Conservation (phyloP, 2,329 filamentous ascomycete species). For the Colletotrichum sidae region DNA sequence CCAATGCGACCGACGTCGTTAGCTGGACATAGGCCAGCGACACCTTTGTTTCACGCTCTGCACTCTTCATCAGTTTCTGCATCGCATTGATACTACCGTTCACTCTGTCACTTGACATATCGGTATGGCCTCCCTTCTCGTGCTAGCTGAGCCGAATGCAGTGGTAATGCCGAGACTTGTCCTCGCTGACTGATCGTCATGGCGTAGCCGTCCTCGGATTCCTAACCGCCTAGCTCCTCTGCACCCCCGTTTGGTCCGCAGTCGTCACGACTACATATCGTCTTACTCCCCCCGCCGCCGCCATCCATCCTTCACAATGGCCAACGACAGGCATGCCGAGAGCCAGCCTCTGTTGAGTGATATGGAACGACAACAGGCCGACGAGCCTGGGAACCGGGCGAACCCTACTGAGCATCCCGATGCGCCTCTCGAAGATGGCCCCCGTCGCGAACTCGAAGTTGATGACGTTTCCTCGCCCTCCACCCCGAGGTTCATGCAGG, state of each 20-base stretch:
- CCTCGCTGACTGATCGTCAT: constrained; percentile 37
- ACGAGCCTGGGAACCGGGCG: constrained; percentile 36
- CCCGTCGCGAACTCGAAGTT: constrained; percentile 59
- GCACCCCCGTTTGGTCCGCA: constrained; percentile 29
- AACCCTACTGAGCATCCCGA: constrained; percentile 51
- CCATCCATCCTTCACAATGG: constrained; percentile 42
- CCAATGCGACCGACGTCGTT: constrained; percentile 27
- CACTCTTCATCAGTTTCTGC: constrained; percentile 31
- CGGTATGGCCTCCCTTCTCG: constrained; percentile 25
- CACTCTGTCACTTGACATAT: constrained; percentile 10
- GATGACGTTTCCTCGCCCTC: constrained; percentile 56
- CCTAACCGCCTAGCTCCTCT: constrained; percentile 28
- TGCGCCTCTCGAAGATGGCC: constrained; percentile 52
- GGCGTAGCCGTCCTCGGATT: constrained; percentile 36
- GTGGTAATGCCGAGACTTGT: constrained; percentile 33
- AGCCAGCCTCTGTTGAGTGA: constrained; percentile 53
- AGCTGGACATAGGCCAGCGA: constrained; percentile 28
- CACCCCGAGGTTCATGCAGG: constrained; percentile 71
- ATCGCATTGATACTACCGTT: constrained; percentile 36
- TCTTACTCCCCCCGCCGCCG: constrained; percentile 13
- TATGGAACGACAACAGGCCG: constrained; percentile 46
- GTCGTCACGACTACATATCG: constrained; percentile 33
- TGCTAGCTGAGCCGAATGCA: constrained; percentile 5
- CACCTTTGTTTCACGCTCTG: constrained; percentile 32
- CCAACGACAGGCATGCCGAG: constrained; percentile 48